These are phyloP conservation scores for Salix koriyanagi DNA, from an alignment of 345 rosid genomes.

Conservation along the genomic window DNA sequence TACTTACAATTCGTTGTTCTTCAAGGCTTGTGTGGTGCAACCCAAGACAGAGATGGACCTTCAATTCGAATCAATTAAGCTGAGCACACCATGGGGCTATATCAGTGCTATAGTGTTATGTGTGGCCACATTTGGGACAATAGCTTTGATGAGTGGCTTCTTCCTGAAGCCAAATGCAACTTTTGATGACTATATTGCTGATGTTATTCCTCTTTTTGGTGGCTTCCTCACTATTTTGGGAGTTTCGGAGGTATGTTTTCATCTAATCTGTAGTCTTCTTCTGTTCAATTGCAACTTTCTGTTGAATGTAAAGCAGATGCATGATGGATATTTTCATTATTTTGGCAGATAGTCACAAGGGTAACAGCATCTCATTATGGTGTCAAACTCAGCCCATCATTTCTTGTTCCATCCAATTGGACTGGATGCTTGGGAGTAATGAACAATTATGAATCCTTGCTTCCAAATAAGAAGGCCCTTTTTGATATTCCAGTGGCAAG, in stretches of 20 bases:
- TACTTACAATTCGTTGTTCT: slow-evolving; percentile 8
- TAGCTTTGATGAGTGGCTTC: slow-evolving; percentile 86
- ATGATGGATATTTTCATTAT: neutral
- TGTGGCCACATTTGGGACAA: slow-evolving; percentile 81
- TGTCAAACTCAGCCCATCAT: slow-evolving; percentile 81
- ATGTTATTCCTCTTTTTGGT: slow-evolving; percentile 76
- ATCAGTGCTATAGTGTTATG: slow-evolving; percentile 54
- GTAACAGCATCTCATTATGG: slow-evolving; percentile 67
- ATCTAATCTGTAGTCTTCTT: neutral
- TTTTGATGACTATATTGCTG: slow-evolving; percentile 66
- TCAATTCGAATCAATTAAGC: slow-evolving; percentile 70
- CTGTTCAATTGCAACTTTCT: neutral
- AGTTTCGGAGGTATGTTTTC: slow-evolving; percentile 71
- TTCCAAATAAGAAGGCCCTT: slow-evolving; percentile 78
- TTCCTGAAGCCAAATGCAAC: slow-evolving; percentile 89
- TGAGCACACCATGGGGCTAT: slow-evolving; percentile 91
- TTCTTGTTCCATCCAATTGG: slow-evolving; percentile 92
- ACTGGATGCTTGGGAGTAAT: slow-evolving; percentile 93
- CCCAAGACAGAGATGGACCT: slow-evolving; percentile 85
- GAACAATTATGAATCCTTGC: slow-evolving; percentile 85
- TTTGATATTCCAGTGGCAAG: slow-evolving; percentile 89
- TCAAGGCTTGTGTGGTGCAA: slow-evolving; percentile 87
- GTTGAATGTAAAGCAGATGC: neutral
- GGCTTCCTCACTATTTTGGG: slow-evolving; percentile 82
- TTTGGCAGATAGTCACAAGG: slow-evolving; percentile 73